These are phyloP conservation scores for Xylaria polymorpha DNA, from an alignment of 2,329 filamentous ascomycete genomes.

Conservation along the genomic window DNA sequence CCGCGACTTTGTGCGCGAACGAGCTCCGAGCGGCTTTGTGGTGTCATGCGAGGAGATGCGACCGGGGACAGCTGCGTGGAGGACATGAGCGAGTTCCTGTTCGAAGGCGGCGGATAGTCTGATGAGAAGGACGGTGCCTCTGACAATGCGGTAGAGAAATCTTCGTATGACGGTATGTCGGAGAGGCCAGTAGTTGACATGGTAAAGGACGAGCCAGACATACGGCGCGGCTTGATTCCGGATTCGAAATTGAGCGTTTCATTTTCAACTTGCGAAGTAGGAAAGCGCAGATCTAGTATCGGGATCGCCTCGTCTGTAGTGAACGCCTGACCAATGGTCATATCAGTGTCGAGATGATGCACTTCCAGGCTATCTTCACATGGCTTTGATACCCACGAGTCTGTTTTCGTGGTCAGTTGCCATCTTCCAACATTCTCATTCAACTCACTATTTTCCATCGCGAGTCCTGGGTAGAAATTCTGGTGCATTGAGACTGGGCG, in stretches of 20 bases:
- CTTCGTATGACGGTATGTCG: constrained; percentile 77
- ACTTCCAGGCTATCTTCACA: constrained; percentile 69
- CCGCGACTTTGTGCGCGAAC: constrained; percentile 74
- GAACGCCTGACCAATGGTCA: constrained; percentile 71
- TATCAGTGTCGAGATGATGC: constrained; percentile 66
- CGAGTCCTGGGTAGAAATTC: constrained; percentile 64
- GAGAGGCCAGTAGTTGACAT: constrained; percentile 75
- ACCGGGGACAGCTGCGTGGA: constrained; percentile 78
- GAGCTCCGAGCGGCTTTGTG: constrained; percentile 69
- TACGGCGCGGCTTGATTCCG: constrained; percentile 67
- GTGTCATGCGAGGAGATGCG: constrained; percentile 74
- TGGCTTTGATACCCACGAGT: constrained; percentile 65
- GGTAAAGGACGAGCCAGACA: constrained; percentile 80
- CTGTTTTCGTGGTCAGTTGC: constrained; percentile 50
- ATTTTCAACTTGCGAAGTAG: constrained; percentile 60
- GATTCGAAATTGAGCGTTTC: constrained; percentile 64
- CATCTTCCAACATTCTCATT: constrained; percentile 25
- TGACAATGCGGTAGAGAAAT: constrained; percentile 73
- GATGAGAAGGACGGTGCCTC: constrained; percentile 75
- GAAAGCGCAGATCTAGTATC: constrained; percentile 69
- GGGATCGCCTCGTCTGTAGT: constrained; percentile 72
- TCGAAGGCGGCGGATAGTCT: constrained; percentile 74
- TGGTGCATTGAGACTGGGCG: constrained; percentile 69
- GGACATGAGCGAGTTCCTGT: constrained; percentile 76
- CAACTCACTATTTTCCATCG: constrained; percentile 62